Evolutionary conservation across 257 asterid genomes (phyloP), one percentile per base, ranked within the genome.

Genomic region (Solanum pimpinellifolium): DNA sequence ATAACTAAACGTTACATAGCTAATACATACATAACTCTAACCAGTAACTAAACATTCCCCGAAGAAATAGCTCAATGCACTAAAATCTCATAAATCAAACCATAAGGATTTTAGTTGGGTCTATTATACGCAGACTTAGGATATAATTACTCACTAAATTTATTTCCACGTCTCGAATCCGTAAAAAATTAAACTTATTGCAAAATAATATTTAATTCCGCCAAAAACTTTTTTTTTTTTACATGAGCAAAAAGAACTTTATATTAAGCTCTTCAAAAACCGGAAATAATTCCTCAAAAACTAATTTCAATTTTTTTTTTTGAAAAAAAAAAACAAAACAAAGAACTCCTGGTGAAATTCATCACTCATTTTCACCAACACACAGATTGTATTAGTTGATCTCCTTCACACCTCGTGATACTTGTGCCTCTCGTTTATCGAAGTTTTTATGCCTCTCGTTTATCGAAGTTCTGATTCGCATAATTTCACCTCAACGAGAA

Each of bases 241-340:
- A 90, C 89, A 87, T 2, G 20, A 80, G 44, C 21, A 68, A 84
- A 88, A 89, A 88, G 90, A 89, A 66, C 88, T 85, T 86, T 16
- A 5, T 39, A 9, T 7, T 15, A 12, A 88, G 89, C 90, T 89
- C 94, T 87, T 91, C 92, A 84, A 89, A 88, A 83, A 66, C 31
- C 68, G 46, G 72, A 52, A 84, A 76, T 25, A 86, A 16, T 46
- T 31, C 84, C 87, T 85, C 25, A 4, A 11, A 62, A 86, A 56
- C 59, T 18, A 46, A 37, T 37, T 37, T 37, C 7, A 37, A 37
- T 35, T n/a, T 35, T 42, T 42, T 42, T 10, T 42, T 41, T 47
- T 47, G 1, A 1, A 11, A 20, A 8, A 9, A 39, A 11, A 31
- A 33, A 33, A 3, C 1, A 10, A 62, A 27, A 33, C 47, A 29